Evolutionary conservation across 169 alveolate genomes (phyloP).

Genomic region (Babesia ovata): DNA sequence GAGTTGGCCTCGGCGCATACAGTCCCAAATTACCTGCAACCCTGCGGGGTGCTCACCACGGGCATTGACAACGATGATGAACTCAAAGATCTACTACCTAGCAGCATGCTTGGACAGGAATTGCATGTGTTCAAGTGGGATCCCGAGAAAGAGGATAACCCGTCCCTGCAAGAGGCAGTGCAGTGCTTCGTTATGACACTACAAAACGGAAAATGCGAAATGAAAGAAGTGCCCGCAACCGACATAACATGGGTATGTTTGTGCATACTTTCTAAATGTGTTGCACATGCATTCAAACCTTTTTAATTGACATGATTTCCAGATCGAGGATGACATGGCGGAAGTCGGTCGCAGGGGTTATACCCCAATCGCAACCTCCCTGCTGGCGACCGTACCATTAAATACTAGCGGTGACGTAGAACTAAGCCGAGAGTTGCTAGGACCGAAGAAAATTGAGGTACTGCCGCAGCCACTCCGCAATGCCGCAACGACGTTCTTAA

Average conservation of each 20-base stretch:
- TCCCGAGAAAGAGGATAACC: not conserved
- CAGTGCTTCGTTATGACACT: slow-evolving; percentile 1
- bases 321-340: slow-evolving; percentile 53
- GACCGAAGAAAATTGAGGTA: slow-evolving; percentile 19
- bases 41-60: slow-evolving; percentile 40
- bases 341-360: slow-evolving; percentile 43
- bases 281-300: not conserved
- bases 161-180: slow-evolving; percentile 23
- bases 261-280: not conserved
- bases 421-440: slow-evolving; percentile 5
- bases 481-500: not conserved
- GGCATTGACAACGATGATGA: slow-evolving; percentile 1
- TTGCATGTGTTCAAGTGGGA: slow-evolving; percentile 27
- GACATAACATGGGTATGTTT: slow-evolving; percentile 55
- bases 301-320: not conserved
- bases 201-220: not conserved
- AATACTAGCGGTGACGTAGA: not conserved
- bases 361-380: slow-evolving; percentile 17
- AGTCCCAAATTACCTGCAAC: slow-evolving; percentile 47
- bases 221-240: not conserved
- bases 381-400: slow-evolving; percentile 12
- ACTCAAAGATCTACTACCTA: slow-evolving; percentile 7
- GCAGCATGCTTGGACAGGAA: not conserved
- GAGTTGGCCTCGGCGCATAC: slow-evolving; percentile 1
- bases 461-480: slow-evolving; percentile 13